Evolutionary conservation across 805 yeast genomes (phyloP).

Genomic region (Lachancea fermentati): DNA sequence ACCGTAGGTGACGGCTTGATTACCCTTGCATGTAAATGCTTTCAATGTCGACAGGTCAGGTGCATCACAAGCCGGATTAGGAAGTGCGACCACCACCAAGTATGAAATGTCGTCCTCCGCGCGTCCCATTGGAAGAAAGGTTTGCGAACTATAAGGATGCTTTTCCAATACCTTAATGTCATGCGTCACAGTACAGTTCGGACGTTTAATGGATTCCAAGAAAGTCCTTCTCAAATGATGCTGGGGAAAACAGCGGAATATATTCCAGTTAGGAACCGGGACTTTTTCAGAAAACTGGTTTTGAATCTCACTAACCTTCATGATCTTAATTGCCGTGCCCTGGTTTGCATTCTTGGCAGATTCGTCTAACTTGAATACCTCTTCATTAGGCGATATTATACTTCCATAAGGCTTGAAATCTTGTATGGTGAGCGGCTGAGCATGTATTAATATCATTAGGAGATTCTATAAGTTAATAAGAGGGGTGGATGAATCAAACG

Average conservation of each 20-base stretch:
- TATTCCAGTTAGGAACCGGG: constrained; percentile 65
- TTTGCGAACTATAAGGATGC: constrained; percentile 85
- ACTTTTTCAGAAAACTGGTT: constrained; percentile 46
- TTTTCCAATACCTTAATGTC: constrained; percentile 71
- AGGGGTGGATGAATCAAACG: too few relatives aligned
- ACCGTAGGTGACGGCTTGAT: constrained; percentile 87
- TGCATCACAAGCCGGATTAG: constrained; percentile 39
- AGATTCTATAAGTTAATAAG: too few relatives aligned
- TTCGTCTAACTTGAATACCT: constrained; percentile 35
- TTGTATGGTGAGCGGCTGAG: constrained; percentile 59
- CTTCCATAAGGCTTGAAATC: constrained; percentile 67
- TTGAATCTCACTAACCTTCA: constrained; percentile 62
- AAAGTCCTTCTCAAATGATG: constrained; percentile 42
- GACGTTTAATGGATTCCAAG: neutral
- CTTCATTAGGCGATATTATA: constrained; percentile 73
- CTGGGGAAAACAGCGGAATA: constrained; percentile 79
- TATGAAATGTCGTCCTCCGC: constrained; percentile 47
- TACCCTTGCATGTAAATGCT: constrained; percentile 74
- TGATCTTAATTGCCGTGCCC: constrained; percentile 85
- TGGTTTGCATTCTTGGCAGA: constrained; percentile 63
- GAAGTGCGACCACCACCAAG: constrained; percentile 73
- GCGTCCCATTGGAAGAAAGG: constrained; percentile 91
- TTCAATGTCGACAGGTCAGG: constrained; percentile 58
- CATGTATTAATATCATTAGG: constrained; percentile 33
- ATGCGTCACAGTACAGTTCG: constrained; percentile 31